A percentile compares a stretch with the other conserved stretches of the same genome.
phyloP scores from a whole-genome alignment of 345 rosid species.

The Eucalyptus erythrocorys region DNA sequence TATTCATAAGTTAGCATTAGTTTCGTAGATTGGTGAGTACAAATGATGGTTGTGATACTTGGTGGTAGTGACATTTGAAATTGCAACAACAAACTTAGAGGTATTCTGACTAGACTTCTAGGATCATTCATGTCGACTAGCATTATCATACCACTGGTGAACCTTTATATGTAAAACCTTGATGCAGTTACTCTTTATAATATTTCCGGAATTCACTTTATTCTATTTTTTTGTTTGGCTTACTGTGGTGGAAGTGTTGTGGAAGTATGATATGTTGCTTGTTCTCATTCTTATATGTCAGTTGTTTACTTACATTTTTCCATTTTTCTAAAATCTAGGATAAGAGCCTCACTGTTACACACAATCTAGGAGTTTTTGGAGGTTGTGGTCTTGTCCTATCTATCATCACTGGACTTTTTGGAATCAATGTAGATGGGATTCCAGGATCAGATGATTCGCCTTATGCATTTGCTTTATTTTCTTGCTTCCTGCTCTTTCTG shows the following conservation, averaged over 20 bases:
- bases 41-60: not conserved
- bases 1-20: not conserved
- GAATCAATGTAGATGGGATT: conserved; percentile 61
- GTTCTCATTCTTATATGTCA: not conserved
- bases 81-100: not conserved
- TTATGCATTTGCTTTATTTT: conserved; percentile 33
- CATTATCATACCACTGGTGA: not conserved
- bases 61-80: not conserved
- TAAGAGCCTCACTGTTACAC: conserved; percentile 49
- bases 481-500: conserved; percentile 20
- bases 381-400: conserved; percentile 54
- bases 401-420: conserved; percentile 48
- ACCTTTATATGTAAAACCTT: not conserved
- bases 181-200: not conserved
- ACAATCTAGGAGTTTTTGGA: conserved; percentile 59
- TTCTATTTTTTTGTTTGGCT: not conserved
- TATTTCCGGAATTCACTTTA: not conserved
- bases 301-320: not conserved
- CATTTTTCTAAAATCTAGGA: conserved; percentile 5
- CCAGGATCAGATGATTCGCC: conserved; percentile 37
- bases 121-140: not conserved
- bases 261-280: not conserved
- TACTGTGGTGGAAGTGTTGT: not conserved
- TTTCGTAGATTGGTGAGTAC: not conserved
- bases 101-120: not conserved